Percentiles rank a stretch among this genome's conserved stretches.
Evolutionary conservation across 1,284 basidiomycete species (phyloP).

Genomic region (Naganishia sp.): DNA sequence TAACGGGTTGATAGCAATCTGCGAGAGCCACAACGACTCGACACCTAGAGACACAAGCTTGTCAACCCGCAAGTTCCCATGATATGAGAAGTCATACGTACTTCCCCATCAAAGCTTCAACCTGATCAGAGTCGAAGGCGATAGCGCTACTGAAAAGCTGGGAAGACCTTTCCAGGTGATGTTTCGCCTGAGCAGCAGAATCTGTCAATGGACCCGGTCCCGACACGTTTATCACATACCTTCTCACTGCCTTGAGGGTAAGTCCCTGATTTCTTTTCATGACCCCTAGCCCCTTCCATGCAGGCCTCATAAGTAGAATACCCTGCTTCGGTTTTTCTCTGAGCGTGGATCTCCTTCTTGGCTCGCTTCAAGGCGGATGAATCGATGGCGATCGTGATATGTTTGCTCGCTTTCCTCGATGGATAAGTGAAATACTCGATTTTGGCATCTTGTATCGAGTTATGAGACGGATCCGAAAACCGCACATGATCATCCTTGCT

Average conservation of each 20-base stretch:
- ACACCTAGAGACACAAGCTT: slow-evolving; percentile 24
- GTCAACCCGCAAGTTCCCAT: neutral
- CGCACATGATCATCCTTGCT: neutral
- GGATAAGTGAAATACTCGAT: slow-evolving; percentile 20
- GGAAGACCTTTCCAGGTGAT: slow-evolving; percentile 47
- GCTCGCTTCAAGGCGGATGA: slow-evolving; percentile 4
- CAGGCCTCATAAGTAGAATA: slow-evolving; percentile 43
- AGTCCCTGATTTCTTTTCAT: slow-evolving; percentile 45
- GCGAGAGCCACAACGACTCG: slow-evolving; percentile 46
- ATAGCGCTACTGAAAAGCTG: slow-evolving; percentile 46
- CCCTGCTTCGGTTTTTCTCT: slow-evolving; percentile 1
- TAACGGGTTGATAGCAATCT: slow-evolving; percentile 41
- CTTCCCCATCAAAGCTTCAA: slow-evolving; percentile 44
- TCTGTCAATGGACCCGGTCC: neutral
- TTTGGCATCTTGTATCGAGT: neutral
- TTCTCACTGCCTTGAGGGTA: slow-evolving; percentile 45
- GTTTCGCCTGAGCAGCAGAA: slow-evolving; percentile 39
- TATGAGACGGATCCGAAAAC: neutral
- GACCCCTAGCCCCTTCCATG: slow-evolving; percentile 50
- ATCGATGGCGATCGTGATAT: slow-evolving; percentile 23
- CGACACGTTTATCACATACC: neutral
- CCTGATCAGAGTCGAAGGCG: slow-evolving; percentile 36
- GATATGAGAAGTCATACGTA: slow-evolving; percentile 1
- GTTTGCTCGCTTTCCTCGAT: slow-evolving; percentile 19
- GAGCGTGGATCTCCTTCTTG: slow-evolving; percentile 13